phyloP scores from a whole-genome alignment of 2,329 filamentous ascomycete species.

The Pseudogymnoascus sp. region DNA sequence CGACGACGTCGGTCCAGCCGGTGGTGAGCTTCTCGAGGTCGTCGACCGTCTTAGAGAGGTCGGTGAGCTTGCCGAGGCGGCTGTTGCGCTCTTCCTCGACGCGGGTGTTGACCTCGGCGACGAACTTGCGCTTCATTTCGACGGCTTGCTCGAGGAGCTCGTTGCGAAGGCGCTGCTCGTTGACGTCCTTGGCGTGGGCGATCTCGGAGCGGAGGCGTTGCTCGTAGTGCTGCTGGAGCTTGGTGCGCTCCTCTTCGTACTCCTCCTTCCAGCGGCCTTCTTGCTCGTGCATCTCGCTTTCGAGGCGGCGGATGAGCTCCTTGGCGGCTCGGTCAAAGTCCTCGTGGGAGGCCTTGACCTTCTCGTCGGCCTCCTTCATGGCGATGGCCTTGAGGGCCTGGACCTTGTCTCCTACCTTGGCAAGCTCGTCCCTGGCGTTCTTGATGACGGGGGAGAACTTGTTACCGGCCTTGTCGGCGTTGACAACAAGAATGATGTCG shows the following conservation, averaged over 20 bases:
- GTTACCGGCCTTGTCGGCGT: conserved; percentile 69
- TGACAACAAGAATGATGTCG: conserved; percentile 88
- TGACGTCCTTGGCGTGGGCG: conserved; percentile 68
- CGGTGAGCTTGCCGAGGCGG: conserved; percentile 75
- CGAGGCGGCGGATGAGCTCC: conserved; percentile 81
- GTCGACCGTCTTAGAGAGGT: conserved; percentile 67
- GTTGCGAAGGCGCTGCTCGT: conserved; percentile 77
- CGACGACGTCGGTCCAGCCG: conserved; percentile 85
- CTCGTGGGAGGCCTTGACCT: conserved; percentile 48
- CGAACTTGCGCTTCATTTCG: conserved; percentile 76
- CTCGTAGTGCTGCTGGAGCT: conserved; percentile 69
- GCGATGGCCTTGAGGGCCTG: conserved; percentile 62
- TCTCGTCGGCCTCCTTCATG: conserved; percentile 65
- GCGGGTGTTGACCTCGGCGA: conserved; percentile 65
- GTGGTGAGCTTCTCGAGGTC: conserved; percentile 82
- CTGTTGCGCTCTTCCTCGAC: conserved; percentile 85
- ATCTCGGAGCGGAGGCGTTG: conserved; percentile 71
- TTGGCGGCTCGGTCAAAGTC: conserved; percentile 83
- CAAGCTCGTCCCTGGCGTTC: conserved; percentile 78
- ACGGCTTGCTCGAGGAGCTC: conserved; percentile 85
- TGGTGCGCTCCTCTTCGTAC: conserved; percentile 80
- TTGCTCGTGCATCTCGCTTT: conserved; percentile 72
- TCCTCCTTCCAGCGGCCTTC: conserved; percentile 79
- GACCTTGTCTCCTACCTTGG: conserved; percentile 72
- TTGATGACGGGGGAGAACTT: conserved; percentile 72